Base-by-base conservation (phyloP, 106 monocot species). In the Allium sativum region DNA sequence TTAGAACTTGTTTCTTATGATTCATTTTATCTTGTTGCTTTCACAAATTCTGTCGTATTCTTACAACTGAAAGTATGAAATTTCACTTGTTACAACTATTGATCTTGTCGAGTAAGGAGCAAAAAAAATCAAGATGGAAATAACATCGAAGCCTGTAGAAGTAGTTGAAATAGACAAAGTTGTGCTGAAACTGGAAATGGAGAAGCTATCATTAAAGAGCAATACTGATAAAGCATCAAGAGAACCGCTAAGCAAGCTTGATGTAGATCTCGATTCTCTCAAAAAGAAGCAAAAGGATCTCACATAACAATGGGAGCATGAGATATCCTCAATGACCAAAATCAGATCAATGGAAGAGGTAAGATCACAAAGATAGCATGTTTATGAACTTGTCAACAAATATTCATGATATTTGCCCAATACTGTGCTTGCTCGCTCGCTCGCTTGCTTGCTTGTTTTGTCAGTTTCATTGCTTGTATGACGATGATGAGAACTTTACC, bases 121-220 rank as follows among this genome's bases (percentile, higher is more conserved):
- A 64, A 84, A 88, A 67, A 93, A 93, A 66, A 67, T 93, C 53
- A 93, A 93, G 71, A 88, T 93, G 88, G 92, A 85, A 75, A 93
- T 85, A 75, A 93, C 89, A 53, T 95, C 90, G 6, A 95, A 95
- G 68, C 95, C 95, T 18, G 87, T 79, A 13, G 95, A 95, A 52
- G 68, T 95, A 74, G 95, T 90, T 75, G 95, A 95, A 56, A 69
- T 87, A 21, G 95, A 95, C 58, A 78, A 90, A 71, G 86, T 86
- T 64, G 74, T 95, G 45, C 10, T 95, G n/a, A 95, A 90, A 66
- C 72, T 95, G 61, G 95, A 95, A 67, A 95, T 95, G 95, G 95
- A 95, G 65, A 95, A 95, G 64, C 81, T 95, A 31, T 95, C 95
- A 9, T 72, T 95, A 60, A 86, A 90, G 64, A 87, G 87, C 66